phyloP scores from a whole-genome alignment of 148 eudicot species.

The Chenopodium album region DNA sequence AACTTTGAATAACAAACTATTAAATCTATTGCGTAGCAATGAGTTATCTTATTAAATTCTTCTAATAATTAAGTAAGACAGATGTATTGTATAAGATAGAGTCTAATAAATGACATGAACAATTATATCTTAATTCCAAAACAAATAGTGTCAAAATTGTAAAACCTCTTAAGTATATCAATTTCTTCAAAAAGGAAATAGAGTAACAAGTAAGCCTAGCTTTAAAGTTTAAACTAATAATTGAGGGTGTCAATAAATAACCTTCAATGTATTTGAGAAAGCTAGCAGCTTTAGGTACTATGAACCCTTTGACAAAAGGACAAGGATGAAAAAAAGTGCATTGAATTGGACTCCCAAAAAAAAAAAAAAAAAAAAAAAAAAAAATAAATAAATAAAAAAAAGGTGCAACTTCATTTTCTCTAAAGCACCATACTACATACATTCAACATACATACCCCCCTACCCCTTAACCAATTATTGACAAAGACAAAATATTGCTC shows the following conservation, averaged over 20 bases:
- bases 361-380: not conserved
- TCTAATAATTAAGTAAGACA: no score
- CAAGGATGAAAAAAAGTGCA: constrained; percentile 33
- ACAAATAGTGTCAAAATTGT: not conserved
- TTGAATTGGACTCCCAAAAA: constrained; percentile 36
- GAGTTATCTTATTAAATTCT: no score
- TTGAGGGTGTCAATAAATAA: constrained; percentile 50
- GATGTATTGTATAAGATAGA: no score
- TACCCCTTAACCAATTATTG: not conserved
- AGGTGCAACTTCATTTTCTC: constrained; percentile 11
- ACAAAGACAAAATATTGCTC: not conserved
- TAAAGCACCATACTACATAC: not conserved
- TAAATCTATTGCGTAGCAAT: no score
- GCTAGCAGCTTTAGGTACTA: constrained; percentile 54
- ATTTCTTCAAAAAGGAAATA: constrained; percentile 3
- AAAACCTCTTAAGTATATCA: not conserved
- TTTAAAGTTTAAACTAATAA: constrained; percentile 31
- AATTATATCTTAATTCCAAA: not conserved
- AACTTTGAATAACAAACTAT: no score
- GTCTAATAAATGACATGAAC: not conserved
- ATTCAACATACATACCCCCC: not conserved
- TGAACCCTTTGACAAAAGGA: constrained; percentile 48
- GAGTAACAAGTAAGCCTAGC: not conserved
- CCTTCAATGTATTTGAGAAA: constrained; percentile 58
- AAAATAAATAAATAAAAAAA: not conserved